Conservation (phyloP, 78 protist genomes). For the Blattamonas nauphoetae region DNA sequence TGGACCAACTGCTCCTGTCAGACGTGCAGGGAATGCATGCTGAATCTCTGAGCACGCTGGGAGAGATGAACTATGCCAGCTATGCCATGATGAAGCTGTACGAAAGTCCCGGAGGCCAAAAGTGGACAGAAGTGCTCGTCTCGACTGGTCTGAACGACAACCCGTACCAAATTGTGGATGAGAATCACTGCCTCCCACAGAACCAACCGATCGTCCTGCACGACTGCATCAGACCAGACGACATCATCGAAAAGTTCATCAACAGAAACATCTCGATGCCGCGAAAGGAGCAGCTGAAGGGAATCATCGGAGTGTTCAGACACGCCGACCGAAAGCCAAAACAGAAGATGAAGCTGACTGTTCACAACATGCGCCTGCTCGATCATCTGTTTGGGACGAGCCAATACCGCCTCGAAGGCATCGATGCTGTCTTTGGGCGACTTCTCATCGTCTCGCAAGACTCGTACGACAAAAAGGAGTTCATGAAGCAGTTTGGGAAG, state of each 20-base stretch:
- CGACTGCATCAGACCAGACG: not conserved
- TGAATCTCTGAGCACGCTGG: not conserved
- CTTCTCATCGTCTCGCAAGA: not conserved
- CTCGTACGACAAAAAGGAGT: not conserved
- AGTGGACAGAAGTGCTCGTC: not conserved
- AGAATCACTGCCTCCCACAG: not conserved
- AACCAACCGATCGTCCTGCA: not conserved
- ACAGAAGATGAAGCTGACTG: slow-evolving; percentile 16
- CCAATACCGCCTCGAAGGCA: not conserved
- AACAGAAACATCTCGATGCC: not conserved
- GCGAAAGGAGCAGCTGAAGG: slow-evolving; percentile 1
- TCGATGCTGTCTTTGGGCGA: not conserved
- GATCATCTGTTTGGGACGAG: not conserved
- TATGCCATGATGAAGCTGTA: not conserved
- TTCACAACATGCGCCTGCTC: not conserved
- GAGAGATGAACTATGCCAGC: not conserved
- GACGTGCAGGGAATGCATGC: not conserved
- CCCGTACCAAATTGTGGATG: not conserved
- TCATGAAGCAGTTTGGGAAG: not conserved
- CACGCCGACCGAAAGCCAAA: slow-evolving; percentile 17
- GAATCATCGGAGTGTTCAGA: not conserved
- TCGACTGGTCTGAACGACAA: not conserved
- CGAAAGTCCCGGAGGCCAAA: not conserved
- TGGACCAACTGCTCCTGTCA: not conserved
- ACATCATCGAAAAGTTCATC: not conserved